A percentile compares a stretch with the other conserved stretches of the same genome.
Evolutionary conservation across 192 early-diverging fungal genomes (phyloP).

Genomic region (Entomortierella beljakovae): DNA sequence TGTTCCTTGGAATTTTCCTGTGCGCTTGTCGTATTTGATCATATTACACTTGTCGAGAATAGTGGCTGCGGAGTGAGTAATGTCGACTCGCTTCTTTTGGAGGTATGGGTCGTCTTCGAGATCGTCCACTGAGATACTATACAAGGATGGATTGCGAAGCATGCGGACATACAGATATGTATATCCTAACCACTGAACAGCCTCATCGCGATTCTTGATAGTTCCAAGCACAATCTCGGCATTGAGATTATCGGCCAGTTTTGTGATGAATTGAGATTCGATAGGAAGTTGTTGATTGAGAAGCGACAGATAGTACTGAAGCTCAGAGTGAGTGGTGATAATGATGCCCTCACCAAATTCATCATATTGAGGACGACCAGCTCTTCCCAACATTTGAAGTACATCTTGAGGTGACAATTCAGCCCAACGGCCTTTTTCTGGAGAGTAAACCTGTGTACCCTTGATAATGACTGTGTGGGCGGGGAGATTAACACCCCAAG

Average conservation of each 20-base stretch:
- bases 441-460: constrained; percentile 97
- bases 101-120: constrained; percentile 82
- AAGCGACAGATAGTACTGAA: constrained; percentile 96
- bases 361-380: constrained; percentile 97
- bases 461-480: constrained; percentile 99
- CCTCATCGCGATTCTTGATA: constrained; percentile 91
- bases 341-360: constrained; percentile 97
- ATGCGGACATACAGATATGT: constrained; percentile 97
- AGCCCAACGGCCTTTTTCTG: constrained; percentile 95
- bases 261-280: constrained; percentile 92
- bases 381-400: constrained; percentile 97
- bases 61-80: constrained; percentile 89
- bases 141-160: constrained; percentile 89
- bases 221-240: constrained; percentile 97
- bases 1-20: constrained; percentile 88
- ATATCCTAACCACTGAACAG: constrained; percentile 95
- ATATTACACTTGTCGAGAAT: constrained; percentile 91
- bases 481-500: constrained; percentile 99
- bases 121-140: constrained; percentile 81
- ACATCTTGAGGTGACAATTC: constrained; percentile 97
- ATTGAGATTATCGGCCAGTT: constrained; percentile 92
- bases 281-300: constrained; percentile 98
- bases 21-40: constrained; percentile 95
- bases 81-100: constrained; percentile 86
- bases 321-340: constrained; percentile 91